Evolutionary conservation across 331 rosid genomes (phyloP).

Genomic region (Quercus phellos): DNA sequence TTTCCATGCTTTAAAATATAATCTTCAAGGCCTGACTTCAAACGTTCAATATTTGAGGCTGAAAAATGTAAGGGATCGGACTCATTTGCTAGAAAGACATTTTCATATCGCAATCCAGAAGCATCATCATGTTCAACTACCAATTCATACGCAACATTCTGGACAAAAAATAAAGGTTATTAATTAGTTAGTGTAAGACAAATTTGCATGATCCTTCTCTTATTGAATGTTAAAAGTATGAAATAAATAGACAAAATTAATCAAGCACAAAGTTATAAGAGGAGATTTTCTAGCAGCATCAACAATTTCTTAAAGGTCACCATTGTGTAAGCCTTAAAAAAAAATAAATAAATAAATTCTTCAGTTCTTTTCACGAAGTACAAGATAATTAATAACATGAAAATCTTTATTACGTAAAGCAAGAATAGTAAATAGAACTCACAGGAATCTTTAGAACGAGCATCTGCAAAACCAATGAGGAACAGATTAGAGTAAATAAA

Average conservation of each 20-base stretch:
- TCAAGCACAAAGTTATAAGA: not conserved
- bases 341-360: not conserved
- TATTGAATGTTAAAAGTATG: not conserved
- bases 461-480: constrained; percentile 52
- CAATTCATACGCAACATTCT: constrained; percentile 70
- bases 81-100: constrained; percentile 49
- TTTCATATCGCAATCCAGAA: constrained; percentile 47
- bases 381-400: not conserved
- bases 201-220: not conserved
- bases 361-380: not conserved
- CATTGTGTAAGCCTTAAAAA: not conserved
- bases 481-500: constrained; percentile 5
- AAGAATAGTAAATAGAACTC: constrained; percentile 38
- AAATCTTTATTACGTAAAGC: not conserved
- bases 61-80: constrained; percentile 30
- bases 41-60: constrained; percentile 58
- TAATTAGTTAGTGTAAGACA: constrained; percentile 15
- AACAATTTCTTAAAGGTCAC: constrained; percentile 2
- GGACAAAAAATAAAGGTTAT: constrained; percentile 26
- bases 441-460: constrained; percentile 66
- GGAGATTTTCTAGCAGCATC: constrained; percentile 12
- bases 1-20: constrained; percentile 73
- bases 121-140: constrained; percentile 46
- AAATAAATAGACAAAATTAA: not conserved
- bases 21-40: constrained; percentile 71